Conservation (phyloP, 139 green algal species). For the Zygnema cylindricum region DNA sequence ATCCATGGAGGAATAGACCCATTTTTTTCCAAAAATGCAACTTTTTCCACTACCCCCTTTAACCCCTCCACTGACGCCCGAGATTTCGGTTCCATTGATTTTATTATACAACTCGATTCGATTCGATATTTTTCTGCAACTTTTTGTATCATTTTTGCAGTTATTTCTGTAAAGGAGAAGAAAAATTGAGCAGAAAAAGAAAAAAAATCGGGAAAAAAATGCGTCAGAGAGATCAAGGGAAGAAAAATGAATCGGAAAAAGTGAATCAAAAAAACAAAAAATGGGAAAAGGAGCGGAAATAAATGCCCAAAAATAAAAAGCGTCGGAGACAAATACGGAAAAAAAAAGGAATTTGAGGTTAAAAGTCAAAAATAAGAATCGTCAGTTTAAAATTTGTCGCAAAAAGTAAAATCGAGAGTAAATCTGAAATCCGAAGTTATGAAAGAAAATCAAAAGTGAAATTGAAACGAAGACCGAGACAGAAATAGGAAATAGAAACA, state of each 20-base stretch:
- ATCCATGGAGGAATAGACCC: slow-evolving; percentile 45
- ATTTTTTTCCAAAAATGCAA: slow-evolving; percentile 64
- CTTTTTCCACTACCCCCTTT: slow-evolving; percentile 66
- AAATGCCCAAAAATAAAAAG: too few species aligned
- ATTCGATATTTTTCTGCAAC: slow-evolving; percentile 63
- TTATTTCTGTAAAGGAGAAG: slow-evolving; percentile 60
- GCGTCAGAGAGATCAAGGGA: neutral
- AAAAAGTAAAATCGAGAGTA: too few species aligned
- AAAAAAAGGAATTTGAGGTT: neutral
- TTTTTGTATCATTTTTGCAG: slow-evolving; percentile 61
- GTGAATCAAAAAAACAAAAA: neutral
- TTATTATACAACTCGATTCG: slow-evolving; percentile 70
- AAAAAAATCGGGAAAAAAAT: neutral
- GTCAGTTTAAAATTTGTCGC: slow-evolving; percentile 17
- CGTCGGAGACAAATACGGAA: too few species aligned
- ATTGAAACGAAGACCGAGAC: too few species aligned
- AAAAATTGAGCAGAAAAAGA: neutral
- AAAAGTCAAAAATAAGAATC: too few species aligned
- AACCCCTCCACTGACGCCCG: slow-evolving; percentile 57
- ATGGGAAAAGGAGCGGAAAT: neutral
- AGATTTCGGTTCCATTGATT: slow-evolving; percentile 59
- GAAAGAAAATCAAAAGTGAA: too few species aligned
- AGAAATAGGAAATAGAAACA: too few species aligned
- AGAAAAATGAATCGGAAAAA: neutral
- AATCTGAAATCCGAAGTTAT: too few species aligned